Conservation (phyloP, 192 early-diverging fungal genomes). For the Coemansia sp. region DNA sequence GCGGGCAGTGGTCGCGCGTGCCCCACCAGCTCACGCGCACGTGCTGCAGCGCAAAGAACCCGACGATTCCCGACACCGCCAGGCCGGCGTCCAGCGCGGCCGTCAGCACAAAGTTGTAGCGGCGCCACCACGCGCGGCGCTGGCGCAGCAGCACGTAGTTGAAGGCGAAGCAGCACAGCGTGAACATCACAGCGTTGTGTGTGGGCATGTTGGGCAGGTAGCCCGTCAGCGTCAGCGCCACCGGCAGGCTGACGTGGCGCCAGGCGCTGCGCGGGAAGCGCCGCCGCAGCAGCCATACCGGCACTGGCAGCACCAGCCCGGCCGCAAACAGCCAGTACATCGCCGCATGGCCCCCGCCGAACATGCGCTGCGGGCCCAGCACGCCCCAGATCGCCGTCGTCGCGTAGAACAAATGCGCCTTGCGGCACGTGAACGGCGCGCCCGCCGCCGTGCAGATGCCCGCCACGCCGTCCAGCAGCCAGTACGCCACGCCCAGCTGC, state of each 20-base stretch:
- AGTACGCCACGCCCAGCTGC: constrained; percentile 60
- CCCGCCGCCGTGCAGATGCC: constrained; percentile 53
- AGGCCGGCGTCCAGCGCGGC: constrained; percentile 54
- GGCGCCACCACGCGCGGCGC: constrained; percentile 58
- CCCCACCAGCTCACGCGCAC: constrained; percentile 40
- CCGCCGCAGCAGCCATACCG: constrained; percentile 58
- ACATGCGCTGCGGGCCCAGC: constrained; percentile 61
- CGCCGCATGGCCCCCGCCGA: constrained; percentile 49
- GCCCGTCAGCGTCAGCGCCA: constrained; percentile 56
- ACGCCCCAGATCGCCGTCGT: constrained; percentile 73
- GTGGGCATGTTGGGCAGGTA: constrained; percentile 58
- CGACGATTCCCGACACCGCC: constrained; percentile 33
- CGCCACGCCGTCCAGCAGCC: constrained; percentile 55
- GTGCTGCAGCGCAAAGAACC: constrained; percentile 37
- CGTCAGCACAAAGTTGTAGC: constrained; percentile 52
- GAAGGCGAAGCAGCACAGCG: constrained; percentile 57
- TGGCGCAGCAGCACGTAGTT: constrained; percentile 60
- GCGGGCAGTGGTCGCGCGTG: constrained; percentile 19
- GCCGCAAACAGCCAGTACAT: constrained; percentile 52
- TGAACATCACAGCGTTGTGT: constrained; percentile 33
- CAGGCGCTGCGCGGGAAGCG: constrained; percentile 60
- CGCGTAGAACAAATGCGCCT: constrained; percentile 57
- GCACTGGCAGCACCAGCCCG: constrained; percentile 62
- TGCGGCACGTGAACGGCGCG: constrained; percentile 61
- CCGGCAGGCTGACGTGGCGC: constrained; percentile 60